Conservation (phyloP, 768 basidiomycete species). For the Leccinum boreale region DNA sequence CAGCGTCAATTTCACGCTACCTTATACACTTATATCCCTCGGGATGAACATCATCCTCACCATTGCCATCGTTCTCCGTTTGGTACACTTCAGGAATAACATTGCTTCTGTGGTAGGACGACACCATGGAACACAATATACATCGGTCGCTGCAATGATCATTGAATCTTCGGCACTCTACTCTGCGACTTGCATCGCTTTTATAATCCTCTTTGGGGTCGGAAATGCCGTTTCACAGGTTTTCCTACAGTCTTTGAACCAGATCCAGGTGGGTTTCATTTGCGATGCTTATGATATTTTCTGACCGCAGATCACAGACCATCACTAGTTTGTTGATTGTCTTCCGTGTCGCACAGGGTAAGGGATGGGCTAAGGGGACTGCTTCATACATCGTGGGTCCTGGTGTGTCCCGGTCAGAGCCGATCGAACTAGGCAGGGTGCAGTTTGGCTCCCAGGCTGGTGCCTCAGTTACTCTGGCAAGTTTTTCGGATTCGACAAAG, state of each 20-base stretch:
- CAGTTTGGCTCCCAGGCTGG: background rate
- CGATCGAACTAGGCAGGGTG: background rate
- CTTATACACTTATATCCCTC: background rate
- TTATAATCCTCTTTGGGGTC: background rate
- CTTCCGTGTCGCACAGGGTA: background rate
- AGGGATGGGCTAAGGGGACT: background rate
- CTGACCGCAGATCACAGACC: background rate
- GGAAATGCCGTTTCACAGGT: background rate
- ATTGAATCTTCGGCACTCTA: background rate
- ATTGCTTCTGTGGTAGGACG: background rate
- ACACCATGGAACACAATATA: background rate
- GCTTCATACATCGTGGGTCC: background rate
- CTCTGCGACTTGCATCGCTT: background rate
- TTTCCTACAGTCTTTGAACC: background rate
- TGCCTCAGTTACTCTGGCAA: background rate
- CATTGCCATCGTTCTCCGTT: background rate
- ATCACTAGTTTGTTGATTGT: background rate
- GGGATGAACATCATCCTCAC: background rate
- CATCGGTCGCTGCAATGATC: background rate
- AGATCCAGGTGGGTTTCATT: background rate
- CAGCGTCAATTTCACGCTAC: background rate
- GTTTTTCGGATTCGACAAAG: background rate
- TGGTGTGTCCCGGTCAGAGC: background rate
- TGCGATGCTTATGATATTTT: background rate
- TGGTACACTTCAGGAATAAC: background rate